Evolutionary conservation across 2,329 filamentous ascomycete species (phyloP), one percentile per base, ranked within the genome.

Genomic region (Trichophyton verrucosum): DNA sequence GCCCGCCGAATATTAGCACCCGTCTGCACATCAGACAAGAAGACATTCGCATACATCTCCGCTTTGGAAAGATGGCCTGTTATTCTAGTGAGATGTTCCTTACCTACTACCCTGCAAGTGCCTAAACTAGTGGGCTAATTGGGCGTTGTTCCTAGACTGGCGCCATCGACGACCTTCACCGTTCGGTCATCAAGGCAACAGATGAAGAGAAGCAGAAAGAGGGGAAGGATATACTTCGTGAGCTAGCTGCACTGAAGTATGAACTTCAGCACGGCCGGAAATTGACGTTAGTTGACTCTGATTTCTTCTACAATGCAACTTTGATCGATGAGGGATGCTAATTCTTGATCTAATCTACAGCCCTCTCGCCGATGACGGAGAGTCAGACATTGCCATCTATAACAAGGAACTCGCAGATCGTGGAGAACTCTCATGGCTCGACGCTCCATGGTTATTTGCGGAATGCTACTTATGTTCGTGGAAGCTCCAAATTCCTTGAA

Each of bases 141-240:
- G 13, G 13, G 8, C 5, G 15, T n/a, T 33, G 8, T 4, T 30
- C 58, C n/a, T 55, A 95, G 89, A 97, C 94, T 15, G 85, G 91
- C 71, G 89, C 87, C 61, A 94, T 99, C 69, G 92, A 99, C 72
- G 92, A 97, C 73, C 81, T 95, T n/a, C 91, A 95, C 76, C 88
- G 88, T 15, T 74, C 73, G 1, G 70, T 76, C 3, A 68, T 67
- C 27, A 65, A 72, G 38, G 68, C 75, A 40, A 83, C 89, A 58
- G 74, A 84, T 8, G 80, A 49, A 9, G 68, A 72, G 7, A 87
- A 87, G 70, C 75, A 80, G 38, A 82, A 82, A 24, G 94, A 97
- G 73, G 94, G 94, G 68, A 96, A 96, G 78, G 80, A 78, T 67
- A 91, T 99, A 63, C 82, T 95, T 47, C 84, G 88, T 70, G 82